A percentile compares a stretch with the other conserved stretches of the same genome.
phyloP scores from a whole-genome alignment of 2,329 filamentous ascomycete species.

The Madurella mycetomatis region DNA sequence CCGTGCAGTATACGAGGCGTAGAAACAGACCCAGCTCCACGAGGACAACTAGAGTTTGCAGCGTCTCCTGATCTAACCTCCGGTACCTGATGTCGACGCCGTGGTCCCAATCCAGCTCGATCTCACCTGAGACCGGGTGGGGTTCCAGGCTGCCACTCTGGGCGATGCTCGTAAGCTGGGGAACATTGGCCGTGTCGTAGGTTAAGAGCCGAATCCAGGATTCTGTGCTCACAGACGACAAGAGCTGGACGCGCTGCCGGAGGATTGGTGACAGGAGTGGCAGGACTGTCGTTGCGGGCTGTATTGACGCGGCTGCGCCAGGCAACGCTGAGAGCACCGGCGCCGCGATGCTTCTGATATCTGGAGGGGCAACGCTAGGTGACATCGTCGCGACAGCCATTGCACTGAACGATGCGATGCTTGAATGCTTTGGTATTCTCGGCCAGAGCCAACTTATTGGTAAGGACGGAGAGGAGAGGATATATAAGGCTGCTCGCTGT shows the following conservation, averaged over 20 bases:
- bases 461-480: background rate
- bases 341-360: slow-evolving; percentile 46
- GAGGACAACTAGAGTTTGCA: slow-evolving; percentile 63
- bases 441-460: background rate
- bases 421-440: background rate
- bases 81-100: slow-evolving; percentile 61
- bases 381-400: slow-evolving; percentile 18
- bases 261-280: slow-evolving; percentile 62
- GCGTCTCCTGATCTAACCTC: slow-evolving; percentile 69
- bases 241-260: slow-evolving; percentile 60
- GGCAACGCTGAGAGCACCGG: slow-evolving; percentile 58
- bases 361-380: slow-evolving; percentile 39
- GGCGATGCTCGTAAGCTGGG: slow-evolving; percentile 57
- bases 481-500: background rate
- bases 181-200: slow-evolving; percentile 56
- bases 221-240: slow-evolving; percentile 55
- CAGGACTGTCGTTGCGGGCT: slow-evolving; percentile 53
- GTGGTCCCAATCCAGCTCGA: slow-evolving; percentile 66
- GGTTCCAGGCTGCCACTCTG: slow-evolving; percentile 64
- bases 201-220: slow-evolving; percentile 71
- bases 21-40: slow-evolving; percentile 57
- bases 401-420: background rate
- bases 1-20: slow-evolving; percentile 64
- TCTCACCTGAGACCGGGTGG: slow-evolving; percentile 76
- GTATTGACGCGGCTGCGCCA: slow-evolving; percentile 53